phyloP scores from a whole-genome alignment of 179 eudicot genomes.

The Spinacia oleracea region DNA sequence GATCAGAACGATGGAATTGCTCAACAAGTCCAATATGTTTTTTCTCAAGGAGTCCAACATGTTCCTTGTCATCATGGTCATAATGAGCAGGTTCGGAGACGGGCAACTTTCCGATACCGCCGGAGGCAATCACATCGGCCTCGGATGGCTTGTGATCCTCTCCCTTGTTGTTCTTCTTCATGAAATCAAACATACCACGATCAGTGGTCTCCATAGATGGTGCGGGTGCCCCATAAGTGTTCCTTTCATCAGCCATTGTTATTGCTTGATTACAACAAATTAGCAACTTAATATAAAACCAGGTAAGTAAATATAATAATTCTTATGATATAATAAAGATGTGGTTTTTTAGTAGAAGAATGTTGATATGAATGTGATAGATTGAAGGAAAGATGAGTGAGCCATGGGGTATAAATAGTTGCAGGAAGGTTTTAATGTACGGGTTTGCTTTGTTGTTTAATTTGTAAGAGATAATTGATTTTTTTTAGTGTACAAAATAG shows the following conservation, averaged over 20 bases:
- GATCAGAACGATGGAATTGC: constrained; percentile 42
- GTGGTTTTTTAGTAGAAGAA: no score
- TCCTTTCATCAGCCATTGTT: constrained; percentile 26
- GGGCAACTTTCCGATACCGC: constrained; percentile 37
- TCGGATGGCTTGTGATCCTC: constrained; percentile 35
- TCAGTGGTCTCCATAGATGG: constrained; percentile 44
- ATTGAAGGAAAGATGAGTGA: no score
- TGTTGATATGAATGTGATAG: not conserved
- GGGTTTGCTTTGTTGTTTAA: no score
- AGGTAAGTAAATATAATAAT: no score
- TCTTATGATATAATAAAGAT: no score
- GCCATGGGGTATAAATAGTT: constrained; percentile 4
- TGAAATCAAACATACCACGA: constrained; percentile 68
- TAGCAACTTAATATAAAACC: no score
- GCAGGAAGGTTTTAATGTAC: no score
- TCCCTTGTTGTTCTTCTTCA: constrained; percentile 64
- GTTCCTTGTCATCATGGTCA: constrained; percentile 27
- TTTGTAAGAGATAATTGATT: no score
- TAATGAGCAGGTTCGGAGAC: constrained; percentile 28
- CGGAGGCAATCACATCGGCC: constrained; percentile 32
- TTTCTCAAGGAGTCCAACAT: constrained; percentile 29
- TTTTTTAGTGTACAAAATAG: no score
- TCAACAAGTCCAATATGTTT: no score
- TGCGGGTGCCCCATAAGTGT: not conserved
- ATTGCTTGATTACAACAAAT: no score